Evolutionary conservation across 2,329 filamentous ascomycete genomes (phyloP).

Genomic region (Neopestalotiopsis sp.): DNA sequence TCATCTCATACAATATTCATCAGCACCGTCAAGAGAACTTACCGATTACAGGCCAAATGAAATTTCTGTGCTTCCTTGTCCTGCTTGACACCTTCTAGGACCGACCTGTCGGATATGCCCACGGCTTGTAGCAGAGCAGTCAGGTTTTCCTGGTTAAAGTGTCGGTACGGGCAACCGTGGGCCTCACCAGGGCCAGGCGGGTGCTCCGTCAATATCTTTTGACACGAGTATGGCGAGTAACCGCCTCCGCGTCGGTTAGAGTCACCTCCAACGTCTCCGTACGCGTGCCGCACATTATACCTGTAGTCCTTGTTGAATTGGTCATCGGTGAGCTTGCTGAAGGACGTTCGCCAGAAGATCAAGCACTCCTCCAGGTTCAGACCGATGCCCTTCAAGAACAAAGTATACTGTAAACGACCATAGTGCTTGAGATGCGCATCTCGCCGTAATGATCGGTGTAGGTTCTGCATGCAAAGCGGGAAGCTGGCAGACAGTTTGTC

Average conservation of each 20-base stretch:
- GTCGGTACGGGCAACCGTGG: conserved; percentile 95
- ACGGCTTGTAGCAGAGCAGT: conserved; percentile 75
- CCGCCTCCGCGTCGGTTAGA: conserved; percentile 83
- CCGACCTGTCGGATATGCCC: conserved; percentile 78
- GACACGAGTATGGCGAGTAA: conserved; percentile 91
- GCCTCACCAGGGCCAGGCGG: conserved; percentile 85
- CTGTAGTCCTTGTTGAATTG: conserved; percentile 97
- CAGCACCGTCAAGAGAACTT: conserved; percentile 33
- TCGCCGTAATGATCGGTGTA: conserved; percentile 84
- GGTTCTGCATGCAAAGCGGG: conserved; percentile 90
- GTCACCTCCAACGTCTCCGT: conserved; percentile 95
- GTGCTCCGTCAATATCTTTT: conserved; percentile 91
- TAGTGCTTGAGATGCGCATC: conserved; percentile 93
- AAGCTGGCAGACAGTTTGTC: conserved; percentile 82
- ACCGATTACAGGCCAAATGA: conserved; percentile 95
- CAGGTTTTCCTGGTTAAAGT: conserved; percentile 89
- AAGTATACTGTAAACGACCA: conserved; percentile 89
- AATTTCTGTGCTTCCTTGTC: conserved; percentile 89
- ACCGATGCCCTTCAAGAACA: conserved; percentile 96
- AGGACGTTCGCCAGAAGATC: conserved; percentile 86
- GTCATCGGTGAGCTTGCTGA: conserved; percentile 88
- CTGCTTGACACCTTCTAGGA: conserved; percentile 82
- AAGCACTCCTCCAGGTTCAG: conserved; percentile 90
- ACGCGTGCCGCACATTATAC: conserved; percentile 94
- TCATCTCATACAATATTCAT: background rate